Percentiles rank a stretch among this genome's conserved stretches.
Evolutionary conservation across 805 yeast species (phyloP).

Genomic region (Pichia scutulata): DNA sequence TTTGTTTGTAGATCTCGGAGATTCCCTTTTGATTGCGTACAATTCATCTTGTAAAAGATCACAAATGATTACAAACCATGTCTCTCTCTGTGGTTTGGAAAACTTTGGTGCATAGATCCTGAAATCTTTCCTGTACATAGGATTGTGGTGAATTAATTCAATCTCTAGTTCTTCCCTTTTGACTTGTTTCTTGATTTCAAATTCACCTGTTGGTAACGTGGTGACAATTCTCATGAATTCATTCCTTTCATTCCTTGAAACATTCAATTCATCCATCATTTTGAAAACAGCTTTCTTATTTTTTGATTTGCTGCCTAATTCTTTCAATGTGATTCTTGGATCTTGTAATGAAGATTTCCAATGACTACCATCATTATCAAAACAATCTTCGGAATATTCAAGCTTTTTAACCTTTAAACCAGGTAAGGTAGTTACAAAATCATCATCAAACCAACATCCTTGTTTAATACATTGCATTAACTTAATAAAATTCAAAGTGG

Average conservation of each 20-base stretch:
- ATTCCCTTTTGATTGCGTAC: constrained; percentile 64
- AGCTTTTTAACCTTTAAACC: constrained; percentile 30
- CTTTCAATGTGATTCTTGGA: constrained; percentile 26
- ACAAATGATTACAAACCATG: constrained; percentile 75
- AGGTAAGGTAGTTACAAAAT: constrained; percentile 51
- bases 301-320: constrained; percentile 35
- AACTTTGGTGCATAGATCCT: constrained; percentile 70
- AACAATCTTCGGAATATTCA: constrained; percentile 13
- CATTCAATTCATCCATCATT: constrained; percentile 33
- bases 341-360: constrained; percentile 24
- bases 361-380: constrained; percentile 30
- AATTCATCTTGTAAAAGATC: constrained; percentile 47
- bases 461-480: constrained; percentile 86
- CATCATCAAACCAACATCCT: constrained; percentile 78
- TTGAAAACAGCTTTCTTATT: constrained; percentile 25
- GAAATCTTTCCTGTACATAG: constrained; percentile 47
- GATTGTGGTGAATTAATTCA: constrained; percentile 45
- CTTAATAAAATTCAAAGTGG: constrained; percentile 54
- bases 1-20: constrained; percentile 37
- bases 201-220: constrained; percentile 54
- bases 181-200: constrained; percentile 33
- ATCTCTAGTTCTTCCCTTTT: constrained; percentile 32
- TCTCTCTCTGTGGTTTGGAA: constrained; percentile 86
- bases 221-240: constrained; percentile 47
- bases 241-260: constrained; percentile 34